Conservation (phyloP, 2,329 filamentous ascomycete genomes). For the Microcyclospora pomicola region DNA sequence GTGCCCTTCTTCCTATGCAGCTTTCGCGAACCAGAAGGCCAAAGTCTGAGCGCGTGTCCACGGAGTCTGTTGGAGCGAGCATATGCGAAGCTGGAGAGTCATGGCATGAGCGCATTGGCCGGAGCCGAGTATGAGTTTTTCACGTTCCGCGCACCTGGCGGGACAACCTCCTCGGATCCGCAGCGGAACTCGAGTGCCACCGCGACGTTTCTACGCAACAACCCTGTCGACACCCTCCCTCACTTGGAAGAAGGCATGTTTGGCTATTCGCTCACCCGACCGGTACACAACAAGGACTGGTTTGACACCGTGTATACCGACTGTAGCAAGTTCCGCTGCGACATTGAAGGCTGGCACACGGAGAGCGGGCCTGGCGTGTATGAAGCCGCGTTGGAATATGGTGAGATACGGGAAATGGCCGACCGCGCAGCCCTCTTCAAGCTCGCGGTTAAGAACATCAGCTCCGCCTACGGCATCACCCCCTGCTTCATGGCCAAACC, state of each 20-base stretch:
- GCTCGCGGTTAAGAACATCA: slow-evolving; percentile 80
- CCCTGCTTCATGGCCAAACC: slow-evolving; percentile 99
- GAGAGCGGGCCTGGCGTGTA: slow-evolving; percentile 90
- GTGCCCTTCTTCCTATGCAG: slow-evolving; percentile 74
- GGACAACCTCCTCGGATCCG: slow-evolving; percentile 26
- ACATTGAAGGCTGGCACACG: slow-evolving; percentile 90
- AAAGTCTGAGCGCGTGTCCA: slow-evolving; percentile 64
- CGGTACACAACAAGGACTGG: slow-evolving; percentile 82
- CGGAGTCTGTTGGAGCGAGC: slow-evolving; percentile 58
- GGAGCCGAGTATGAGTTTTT: slow-evolving; percentile 95
- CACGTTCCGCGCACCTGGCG: slow-evolving; percentile 60
- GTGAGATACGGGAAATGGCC: slow-evolving; percentile 76
- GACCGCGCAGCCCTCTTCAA: slow-evolving; percentile 91
- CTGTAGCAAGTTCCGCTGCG: slow-evolving; percentile 62
- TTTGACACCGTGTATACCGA: slow-evolving; percentile 79
- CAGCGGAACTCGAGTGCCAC: slow-evolving; percentile 54
- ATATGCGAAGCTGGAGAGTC: slow-evolving; percentile 50
- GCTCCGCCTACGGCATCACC: slow-evolving; percentile 76
- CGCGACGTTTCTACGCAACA: slow-evolving; percentile 58
- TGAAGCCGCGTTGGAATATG: slow-evolving; percentile 87
- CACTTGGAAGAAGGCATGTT: slow-evolving; percentile 89
- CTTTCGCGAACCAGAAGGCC: slow-evolving; percentile 66
- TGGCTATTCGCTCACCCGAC: slow-evolving; percentile 77
- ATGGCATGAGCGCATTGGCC: slow-evolving; percentile 73
- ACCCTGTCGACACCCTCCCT: slow-evolving; percentile 60